Base-by-base conservation (phyloP, 1,284 basidiomycete species). In the Leccinum subrobustum region DNA sequence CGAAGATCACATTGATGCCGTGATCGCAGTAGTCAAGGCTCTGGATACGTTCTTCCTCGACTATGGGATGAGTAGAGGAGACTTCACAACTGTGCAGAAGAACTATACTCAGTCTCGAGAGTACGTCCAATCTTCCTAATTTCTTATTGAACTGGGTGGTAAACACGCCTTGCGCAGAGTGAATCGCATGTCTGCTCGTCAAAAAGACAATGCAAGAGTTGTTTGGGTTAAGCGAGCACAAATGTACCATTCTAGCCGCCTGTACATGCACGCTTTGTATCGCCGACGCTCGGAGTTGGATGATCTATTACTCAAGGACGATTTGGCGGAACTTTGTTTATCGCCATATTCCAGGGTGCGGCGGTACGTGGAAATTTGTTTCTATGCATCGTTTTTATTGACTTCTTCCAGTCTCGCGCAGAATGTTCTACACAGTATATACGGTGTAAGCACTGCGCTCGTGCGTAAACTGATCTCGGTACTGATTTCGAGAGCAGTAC, bases 1-100 rank as follows among this genome's bases (percentile, higher is more conserved):
- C 66, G 76, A 97, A 75, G 95, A 96, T 73, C 95, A 96, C 66
- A 95, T 96, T 60, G 97, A 99, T 73, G 89, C 93, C 9, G 87
- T 97, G 63, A 81, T 91, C 33, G 79, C 80, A 33, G 82, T 92
- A 25, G 81, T 83, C 12, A 86, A 84, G 64, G 86, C 87, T 1
- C 87, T 93, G 52, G 91, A 93, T 64, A 84, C 86, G 1, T 91
- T 85, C 68, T 77, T 93, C 65, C 78, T 93, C 55, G 86, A 87
- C 61, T 93, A 93, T 73, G 91, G 84, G 8, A 78, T 90, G 71
- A 84, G 78, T 52, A 78, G 84, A 65, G 75, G 76, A 56, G 81
- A 83, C 55, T 89, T 85, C 65, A 82, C 84, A 59, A 77, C 80
- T 5, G 70, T 89, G 67, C 86, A 87, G 72, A 92, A 90, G 73